phyloP scores from a whole-genome alignment of 257 asterid species.

The Solanum medicagineum region DNA sequence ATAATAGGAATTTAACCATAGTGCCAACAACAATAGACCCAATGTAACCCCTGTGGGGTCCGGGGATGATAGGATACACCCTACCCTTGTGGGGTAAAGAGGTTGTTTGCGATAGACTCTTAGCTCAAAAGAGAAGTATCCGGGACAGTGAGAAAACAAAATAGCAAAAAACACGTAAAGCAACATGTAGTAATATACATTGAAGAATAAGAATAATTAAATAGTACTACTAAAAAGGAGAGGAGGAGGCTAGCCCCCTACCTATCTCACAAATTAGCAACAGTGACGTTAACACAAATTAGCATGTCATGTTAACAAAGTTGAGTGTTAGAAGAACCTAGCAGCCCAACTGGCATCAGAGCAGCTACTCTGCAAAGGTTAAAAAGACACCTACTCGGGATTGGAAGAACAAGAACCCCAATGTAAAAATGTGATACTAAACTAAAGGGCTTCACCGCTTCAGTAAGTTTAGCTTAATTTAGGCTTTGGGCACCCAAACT shows the following conservation, averaged over 20 bases:
- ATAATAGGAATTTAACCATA: not conserved
- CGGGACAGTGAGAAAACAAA: not conserved
- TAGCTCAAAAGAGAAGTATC: not conserved
- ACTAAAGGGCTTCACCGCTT: not conserved
- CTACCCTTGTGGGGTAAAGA: not conserved
- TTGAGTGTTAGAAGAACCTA: not conserved
- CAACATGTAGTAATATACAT: not conserved
- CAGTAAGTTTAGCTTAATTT: not conserved
- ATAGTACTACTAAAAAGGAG: not conserved
- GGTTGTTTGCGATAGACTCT: not conserved
- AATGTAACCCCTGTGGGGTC: not conserved
- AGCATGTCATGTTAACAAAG: not conserved
- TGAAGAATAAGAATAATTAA: not conserved
- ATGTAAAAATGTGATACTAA: not conserved
- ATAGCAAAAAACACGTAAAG: not conserved
- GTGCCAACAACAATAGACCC: not conserved
- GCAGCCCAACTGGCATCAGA: not conserved
- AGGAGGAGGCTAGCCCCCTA: not conserved
- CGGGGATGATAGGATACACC: not conserved
- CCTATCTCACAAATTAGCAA: not conserved
- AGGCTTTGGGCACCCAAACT: not conserved
- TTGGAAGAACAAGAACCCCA: not conserved
- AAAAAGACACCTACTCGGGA: not conserved
- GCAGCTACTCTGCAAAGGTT: not conserved
- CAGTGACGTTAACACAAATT: not conserved